Percentiles rank a stretch among this genome's conserved stretches.
Evolutionary conservation across 2,329 filamentous ascomycete species (phyloP).

Genomic region (Colletotrichum tamarilloi): DNA sequence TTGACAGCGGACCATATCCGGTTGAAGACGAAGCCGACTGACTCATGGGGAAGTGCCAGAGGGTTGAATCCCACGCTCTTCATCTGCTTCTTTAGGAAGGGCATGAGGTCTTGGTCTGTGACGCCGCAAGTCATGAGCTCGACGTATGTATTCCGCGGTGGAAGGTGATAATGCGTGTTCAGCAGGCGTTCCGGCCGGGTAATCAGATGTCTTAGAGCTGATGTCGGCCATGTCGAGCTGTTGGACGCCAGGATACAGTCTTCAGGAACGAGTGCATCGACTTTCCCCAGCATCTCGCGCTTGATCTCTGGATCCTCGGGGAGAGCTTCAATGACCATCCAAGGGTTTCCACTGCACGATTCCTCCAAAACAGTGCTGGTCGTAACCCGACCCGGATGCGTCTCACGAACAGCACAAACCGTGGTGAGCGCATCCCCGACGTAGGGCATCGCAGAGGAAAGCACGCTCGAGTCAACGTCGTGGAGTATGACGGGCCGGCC

Average conservation of each 20-base stretch:
- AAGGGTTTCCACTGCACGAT: conserved; percentile 37
- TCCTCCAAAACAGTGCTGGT: conserved; percentile 39
- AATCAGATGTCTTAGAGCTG: conserved; percentile 40
- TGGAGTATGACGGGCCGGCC: conserved; percentile 42
- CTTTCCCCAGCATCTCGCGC: conserved; percentile 40
- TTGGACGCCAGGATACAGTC: conserved; percentile 46
- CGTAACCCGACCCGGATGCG: conserved; percentile 41
- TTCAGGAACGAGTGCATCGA: conserved; percentile 41
- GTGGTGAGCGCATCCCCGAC: conserved; percentile 45
- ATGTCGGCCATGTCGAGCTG: conserved; percentile 44
- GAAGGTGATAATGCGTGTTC: conserved; percentile 49
- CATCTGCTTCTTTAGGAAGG: conserved; percentile 43
- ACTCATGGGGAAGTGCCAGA: conserved; percentile 42
- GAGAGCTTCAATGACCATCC: conserved; percentile 47
- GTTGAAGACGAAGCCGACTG: conserved; percentile 48
- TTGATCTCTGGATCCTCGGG: conserved; percentile 46
- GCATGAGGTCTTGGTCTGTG: conserved; percentile 42
- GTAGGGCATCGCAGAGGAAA: conserved; percentile 44
- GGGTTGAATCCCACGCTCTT: conserved; percentile 43
- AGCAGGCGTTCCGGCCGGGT: conserved; percentile 41
- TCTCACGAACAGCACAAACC: conserved; percentile 43
- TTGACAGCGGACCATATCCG: conserved; percentile 49
- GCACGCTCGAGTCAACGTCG: conserved; percentile 40
- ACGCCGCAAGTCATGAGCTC: conserved; percentile 48
- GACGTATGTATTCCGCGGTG: conserved; percentile 44